Percentiles rank a stretch among this genome's conserved stretches.
phyloP scores from a whole-genome alignment of 192 early-diverging fungal genomes.

The Geranomyces variabilis region DNA sequence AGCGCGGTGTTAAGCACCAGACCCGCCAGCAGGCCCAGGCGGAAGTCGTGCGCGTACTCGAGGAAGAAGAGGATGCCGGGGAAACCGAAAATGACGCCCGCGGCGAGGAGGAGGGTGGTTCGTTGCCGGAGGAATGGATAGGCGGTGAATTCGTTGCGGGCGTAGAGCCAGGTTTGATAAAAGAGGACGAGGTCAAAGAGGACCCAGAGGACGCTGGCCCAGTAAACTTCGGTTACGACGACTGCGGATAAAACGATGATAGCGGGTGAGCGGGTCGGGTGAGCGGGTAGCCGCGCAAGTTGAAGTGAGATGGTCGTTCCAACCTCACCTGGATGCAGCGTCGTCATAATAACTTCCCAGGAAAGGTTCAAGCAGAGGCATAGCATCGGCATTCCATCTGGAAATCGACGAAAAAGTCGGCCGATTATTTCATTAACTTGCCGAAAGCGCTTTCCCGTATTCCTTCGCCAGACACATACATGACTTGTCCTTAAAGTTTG shows the following conservation, averaged over 20 bases:
- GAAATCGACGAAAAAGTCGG: no score
- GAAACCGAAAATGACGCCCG: background rate
- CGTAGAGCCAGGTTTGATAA: constrained; percentile 5
- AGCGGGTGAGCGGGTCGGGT: no score
- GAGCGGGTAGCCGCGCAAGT: no score
- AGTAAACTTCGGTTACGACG: no score
- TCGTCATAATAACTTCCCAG: constrained; percentile 11
- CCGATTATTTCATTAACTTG: no score
- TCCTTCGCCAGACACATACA: constrained; percentile 9
- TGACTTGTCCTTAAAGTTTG: constrained; percentile 11
- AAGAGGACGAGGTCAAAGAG: constrained; percentile 11
- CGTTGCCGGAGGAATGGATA: background rate
- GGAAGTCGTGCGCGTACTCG: constrained; percentile 5
- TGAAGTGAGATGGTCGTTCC: no score
- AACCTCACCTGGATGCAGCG: background rate
- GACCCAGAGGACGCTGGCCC: constrained; percentile 6
- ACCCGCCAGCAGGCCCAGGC: constrained; percentile 6
- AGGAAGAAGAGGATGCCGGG: constrained; percentile 16
- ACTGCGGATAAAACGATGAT: no score
- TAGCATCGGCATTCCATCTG: constrained; percentile 15
- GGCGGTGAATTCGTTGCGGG: background rate
- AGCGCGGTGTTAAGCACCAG: constrained; percentile 12
- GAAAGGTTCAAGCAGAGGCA: constrained; percentile 11
- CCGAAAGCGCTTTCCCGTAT: no score
- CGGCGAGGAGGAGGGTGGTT: constrained; percentile 2